Percentiles rank a stretch among this genome's conserved stretches.
Evolutionary conservation across 345 rosid species (phyloP).

Genomic region (Kandelia obovata): DNA sequence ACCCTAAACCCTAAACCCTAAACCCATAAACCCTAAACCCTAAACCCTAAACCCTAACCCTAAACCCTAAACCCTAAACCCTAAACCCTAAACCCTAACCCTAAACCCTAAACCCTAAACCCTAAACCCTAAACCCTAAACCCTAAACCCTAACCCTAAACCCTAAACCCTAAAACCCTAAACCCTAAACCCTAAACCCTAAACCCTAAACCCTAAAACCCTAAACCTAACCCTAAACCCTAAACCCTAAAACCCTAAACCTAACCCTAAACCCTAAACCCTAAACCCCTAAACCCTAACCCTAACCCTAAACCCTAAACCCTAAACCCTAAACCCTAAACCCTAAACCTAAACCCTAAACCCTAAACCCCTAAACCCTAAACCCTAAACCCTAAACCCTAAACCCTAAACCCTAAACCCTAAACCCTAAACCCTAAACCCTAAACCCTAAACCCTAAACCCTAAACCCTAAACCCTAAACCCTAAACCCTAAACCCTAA

Average conservation of each 20-base stretch:
- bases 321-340: background rate
- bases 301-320: background rate
- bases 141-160: constrained; percentile 7
- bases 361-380: no score
- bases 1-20: no score
- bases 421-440: no score
- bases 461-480: no score
- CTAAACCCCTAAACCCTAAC: background rate
- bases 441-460: no score
- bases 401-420: no score
- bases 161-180: constrained; percentile 5
- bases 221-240: background rate
- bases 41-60: background rate
- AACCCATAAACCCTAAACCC: no score
- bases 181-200: constrained; percentile 7
- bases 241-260: background rate
- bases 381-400: no score
- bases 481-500: background rate
- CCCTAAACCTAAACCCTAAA: background rate
- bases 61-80: no score
- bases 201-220: constrained; percentile 7
- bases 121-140: background rate
- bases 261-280: constrained; percentile 1
- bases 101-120: no score
- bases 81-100: no score